Base-by-base conservation (phyloP, 257 asterid genomes). In the Ballota nigra region DNA sequence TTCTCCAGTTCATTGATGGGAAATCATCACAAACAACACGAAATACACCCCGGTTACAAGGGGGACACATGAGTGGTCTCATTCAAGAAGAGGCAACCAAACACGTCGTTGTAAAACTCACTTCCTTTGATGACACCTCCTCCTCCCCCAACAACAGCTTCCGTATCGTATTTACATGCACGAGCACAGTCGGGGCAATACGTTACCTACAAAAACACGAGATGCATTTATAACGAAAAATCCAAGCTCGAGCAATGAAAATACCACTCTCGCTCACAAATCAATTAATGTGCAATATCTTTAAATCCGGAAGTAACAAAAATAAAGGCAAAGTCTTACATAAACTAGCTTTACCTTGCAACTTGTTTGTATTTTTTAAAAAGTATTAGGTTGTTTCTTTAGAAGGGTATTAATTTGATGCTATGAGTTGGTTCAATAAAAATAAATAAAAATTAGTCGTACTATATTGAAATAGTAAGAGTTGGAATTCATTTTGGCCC, bases 171-270 rank as follows among this genome's bases (percentile, higher is more conserved):
- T 73, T 86, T 89, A 86, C 96, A 92, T 19, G 98, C 99, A 66
- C 99, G 92, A 43, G 58, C 75, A 79, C 98, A 91, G 83, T 94
- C 99, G 0, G 98, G 99, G 81, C 98, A 91, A 77, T 94, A 94
- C 1, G 99, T 94, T 22, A 91, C 96, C 98, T 93, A 83, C 70
- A 80, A 63, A 68, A 24, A 67, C 43, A 43, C 43, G 31, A 22
- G 4, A 66, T 13, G 66, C 38, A 22, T 23, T 55, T 51, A 53
- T 64, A 74, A 45, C 68, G 53, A 28, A 2, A 15, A 47, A 63
- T 60, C 26, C 26, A 10, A 31, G 9, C 20, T 47, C 5, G 55
- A n/a, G 61, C 11, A 23, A 52, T 53, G 61, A 62, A n/a, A 28
- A 18, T 41, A 64, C 31, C 28, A 43, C 10, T 18, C 66, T 51